phyloP scores from a whole-genome alignment of 2,329 filamentous ascomycete species.

The Ascochyta viciae-villosae region DNA sequence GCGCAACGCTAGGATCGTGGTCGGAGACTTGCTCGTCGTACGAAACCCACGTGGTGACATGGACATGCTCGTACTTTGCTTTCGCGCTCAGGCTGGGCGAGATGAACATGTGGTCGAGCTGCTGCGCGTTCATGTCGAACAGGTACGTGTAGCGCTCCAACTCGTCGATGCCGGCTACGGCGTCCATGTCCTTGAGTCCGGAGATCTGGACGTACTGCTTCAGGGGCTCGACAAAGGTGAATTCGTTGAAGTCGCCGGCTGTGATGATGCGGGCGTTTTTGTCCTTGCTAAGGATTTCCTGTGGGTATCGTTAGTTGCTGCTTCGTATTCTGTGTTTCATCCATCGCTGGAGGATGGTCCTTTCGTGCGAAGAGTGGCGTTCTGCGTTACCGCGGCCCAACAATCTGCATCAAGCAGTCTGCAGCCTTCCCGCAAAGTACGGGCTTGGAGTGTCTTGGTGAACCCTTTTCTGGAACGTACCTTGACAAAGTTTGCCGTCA shows the following conservation, averaged over 20 bases:
- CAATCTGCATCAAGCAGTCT: constrained; percentile 16
- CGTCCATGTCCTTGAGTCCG: constrained; percentile 68
- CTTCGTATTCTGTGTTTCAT: not conserved
- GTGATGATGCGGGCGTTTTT: constrained; percentile 64
- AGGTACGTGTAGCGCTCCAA: constrained; percentile 74
- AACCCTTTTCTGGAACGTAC: constrained; percentile 25
- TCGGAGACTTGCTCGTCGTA: constrained; percentile 65
- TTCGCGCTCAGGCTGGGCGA: constrained; percentile 59
- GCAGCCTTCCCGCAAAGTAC: constrained; percentile 25
- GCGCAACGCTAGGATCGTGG: constrained; percentile 73
- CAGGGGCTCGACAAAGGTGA: constrained; percentile 67
- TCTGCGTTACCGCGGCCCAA: constrained; percentile 16
- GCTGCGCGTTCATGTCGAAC: constrained; percentile 73
- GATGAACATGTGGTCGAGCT: constrained; percentile 74
- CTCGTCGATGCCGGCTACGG: constrained; percentile 59
- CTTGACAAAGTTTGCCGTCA: constrained; percentile 59
- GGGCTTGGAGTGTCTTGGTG: constrained; percentile 7
- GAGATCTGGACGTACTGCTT: constrained; percentile 61
- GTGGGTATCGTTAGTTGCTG: constrained; percentile 39
- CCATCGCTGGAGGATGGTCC: constrained; percentile 1
- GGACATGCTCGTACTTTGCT: constrained; percentile 69
- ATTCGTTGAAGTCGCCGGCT: constrained; percentile 78
- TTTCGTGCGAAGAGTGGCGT: constrained; percentile 27
- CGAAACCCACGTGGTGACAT: constrained; percentile 71
- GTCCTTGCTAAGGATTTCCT: constrained; percentile 63